A percentile compares a stretch with the other conserved stretches of the same genome.
Conservation (phyloP, 345 rosid species). For the Balakata baccata region DNA sequence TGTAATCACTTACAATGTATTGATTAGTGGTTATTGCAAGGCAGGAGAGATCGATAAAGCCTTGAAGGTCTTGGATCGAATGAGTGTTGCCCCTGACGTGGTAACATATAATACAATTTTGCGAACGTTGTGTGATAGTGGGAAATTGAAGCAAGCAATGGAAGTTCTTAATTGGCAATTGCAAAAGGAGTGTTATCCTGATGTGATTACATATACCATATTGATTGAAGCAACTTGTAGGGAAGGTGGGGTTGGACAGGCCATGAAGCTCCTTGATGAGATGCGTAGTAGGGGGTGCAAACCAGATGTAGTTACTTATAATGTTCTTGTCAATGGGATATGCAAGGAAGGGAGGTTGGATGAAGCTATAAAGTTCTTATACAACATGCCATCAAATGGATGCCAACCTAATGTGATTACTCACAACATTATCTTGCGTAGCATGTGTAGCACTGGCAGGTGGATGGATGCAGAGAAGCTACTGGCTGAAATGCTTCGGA, state of each 20-base stretch:
- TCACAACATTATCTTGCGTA: conserved; percentile 68
- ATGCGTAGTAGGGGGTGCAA: conserved; percentile 76
- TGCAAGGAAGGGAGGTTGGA: conserved; percentile 81
- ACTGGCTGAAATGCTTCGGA: conserved; percentile 62
- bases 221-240: conserved; percentile 80
- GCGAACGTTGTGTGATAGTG: conserved; percentile 67
- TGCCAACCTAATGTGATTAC: conserved; percentile 81
- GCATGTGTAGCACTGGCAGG: conserved; percentile 81
- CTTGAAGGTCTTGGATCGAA: conserved; percentile 53
- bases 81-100: conserved; percentile 80
- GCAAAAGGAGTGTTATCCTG: conserved; percentile 62
- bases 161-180: conserved; percentile 64
- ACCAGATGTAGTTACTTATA: conserved; percentile 79
- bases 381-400: conserved; percentile 61
- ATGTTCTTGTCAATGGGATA: conserved; percentile 80
- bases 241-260: conserved; percentile 75
- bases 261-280: conserved; percentile 87
- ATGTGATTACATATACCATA: conserved; percentile 75
- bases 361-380: conserved; percentile 79
- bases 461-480: conserved; percentile 88
- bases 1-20: conserved; percentile 73
- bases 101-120: conserved; percentile 79
- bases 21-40: conserved; percentile 80
- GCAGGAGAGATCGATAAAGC: conserved; percentile 74
- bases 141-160: conserved; percentile 75